Conservation (phyloP, 106 monocot species). For the Platanthera zijinensis region DNA sequence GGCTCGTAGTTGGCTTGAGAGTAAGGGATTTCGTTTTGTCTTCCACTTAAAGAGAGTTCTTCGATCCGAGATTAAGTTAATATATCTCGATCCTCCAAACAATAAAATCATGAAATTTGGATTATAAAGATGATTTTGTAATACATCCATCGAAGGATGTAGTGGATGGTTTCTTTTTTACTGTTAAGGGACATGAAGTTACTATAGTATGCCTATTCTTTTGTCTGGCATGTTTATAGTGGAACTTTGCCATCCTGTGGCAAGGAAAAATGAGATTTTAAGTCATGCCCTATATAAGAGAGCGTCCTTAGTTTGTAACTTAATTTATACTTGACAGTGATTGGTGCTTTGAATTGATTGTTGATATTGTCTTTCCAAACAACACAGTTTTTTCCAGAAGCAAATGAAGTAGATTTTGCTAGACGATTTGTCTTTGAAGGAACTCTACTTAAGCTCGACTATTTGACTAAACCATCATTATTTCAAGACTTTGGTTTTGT, state of each 20-base stretch:
- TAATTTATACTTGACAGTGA: not conserved
- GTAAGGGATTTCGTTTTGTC: too few species aligned
- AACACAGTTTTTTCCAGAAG: slow-evolving; percentile 89
- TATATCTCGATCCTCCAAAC: not conserved
- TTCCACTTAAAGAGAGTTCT: too few species aligned
- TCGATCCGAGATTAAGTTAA: not conserved
- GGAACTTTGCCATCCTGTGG: not conserved
- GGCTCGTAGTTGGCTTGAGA: too few species aligned
- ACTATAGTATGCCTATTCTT: not conserved
- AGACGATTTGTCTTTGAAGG: slow-evolving; percentile 66
- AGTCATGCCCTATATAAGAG: not conserved
- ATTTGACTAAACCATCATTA: slow-evolving; percentile 88
- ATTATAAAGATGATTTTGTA: not conserved
- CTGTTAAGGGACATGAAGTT: not conserved
- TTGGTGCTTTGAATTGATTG: not conserved
- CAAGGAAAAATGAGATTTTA: not conserved
- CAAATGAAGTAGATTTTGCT: slow-evolving; percentile 91
- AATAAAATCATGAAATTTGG: too few species aligned
- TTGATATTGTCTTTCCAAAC: not conserved
- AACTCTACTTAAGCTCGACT: slow-evolving; percentile 71
- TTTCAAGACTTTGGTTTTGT: slow-evolving; percentile 93
- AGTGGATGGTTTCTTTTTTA: too few species aligned
- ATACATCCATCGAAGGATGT: not conserved
- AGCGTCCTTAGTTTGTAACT: not conserved
- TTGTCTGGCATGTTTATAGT: not conserved